These are phyloP conservation scores for Xylaria nigripes DNA, from an alignment of 495 filamentous ascomycete species.

Conservation along the genomic window DNA sequence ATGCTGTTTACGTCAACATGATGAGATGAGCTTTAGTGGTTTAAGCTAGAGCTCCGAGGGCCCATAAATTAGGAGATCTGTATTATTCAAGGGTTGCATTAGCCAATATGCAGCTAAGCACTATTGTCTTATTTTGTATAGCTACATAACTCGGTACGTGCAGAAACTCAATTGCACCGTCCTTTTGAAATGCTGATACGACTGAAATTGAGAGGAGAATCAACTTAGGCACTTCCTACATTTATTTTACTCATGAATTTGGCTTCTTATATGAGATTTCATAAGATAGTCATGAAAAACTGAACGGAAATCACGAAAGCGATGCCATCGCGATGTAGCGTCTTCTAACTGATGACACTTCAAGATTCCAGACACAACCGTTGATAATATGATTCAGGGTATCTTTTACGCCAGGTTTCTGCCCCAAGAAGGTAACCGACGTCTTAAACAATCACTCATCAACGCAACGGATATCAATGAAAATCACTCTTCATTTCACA, in stretches of 20 bases:
- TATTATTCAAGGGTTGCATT: no score
- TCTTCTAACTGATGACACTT: background rate
- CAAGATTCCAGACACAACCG: background rate
- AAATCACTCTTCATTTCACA: background rate
- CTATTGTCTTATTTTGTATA: no score
- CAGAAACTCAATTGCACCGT: no score
- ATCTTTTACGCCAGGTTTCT: conserved; percentile 96
- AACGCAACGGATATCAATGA: background rate
- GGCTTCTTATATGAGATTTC: background rate
- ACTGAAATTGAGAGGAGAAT: background rate
- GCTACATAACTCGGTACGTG: no score
- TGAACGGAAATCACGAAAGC: background rate
- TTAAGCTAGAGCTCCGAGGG: no score
- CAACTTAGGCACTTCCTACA: background rate
- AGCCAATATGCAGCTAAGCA: no score
- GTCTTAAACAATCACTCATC: background rate
- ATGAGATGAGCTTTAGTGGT: no score
- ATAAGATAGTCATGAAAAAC: background rate
- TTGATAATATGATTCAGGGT: conserved; percentile 66
- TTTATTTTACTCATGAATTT: background rate
- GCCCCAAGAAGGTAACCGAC: conserved; percentile 63
- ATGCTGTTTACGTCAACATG: background rate
- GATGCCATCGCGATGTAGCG: conserved; percentile 7
- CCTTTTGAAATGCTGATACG: no score
- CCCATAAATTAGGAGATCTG: no score